A percentile compares a stretch with the other conserved stretches of the same genome.
Conservation (phyloP, 495 filamentous ascomycete species). For the Monascus purpureus region DNA sequence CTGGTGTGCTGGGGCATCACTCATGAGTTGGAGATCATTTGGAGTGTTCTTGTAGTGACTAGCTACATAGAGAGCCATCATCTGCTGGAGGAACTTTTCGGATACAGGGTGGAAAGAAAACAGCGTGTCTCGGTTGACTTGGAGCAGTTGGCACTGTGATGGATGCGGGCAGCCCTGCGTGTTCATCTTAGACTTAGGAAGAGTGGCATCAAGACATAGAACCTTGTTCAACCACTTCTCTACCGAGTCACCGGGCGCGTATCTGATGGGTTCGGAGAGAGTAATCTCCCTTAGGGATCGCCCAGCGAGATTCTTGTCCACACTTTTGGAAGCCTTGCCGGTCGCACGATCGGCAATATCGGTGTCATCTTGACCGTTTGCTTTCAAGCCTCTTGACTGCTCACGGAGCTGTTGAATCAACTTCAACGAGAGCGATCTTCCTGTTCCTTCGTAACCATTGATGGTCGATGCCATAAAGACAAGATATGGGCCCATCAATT, state of each 20-base stretch:
- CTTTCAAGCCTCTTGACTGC: slow-evolving; percentile 53
- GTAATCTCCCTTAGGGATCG: slow-evolving; percentile 88
- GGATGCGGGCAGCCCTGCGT: slow-evolving; percentile 80
- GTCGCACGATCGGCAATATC: slow-evolving; percentile 61
- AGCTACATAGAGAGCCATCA: slow-evolving; percentile 97
- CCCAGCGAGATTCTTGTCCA: slow-evolving; percentile 47
- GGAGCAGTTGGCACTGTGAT: slow-evolving; percentile 74
- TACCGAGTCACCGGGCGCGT: slow-evolving; percentile 77
- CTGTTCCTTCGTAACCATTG: slow-evolving; percentile 97
- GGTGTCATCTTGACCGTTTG: slow-evolving; percentile 36
- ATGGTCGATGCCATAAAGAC: slow-evolving; percentile 99
- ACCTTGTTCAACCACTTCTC: slow-evolving; percentile 95
- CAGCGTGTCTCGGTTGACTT: slow-evolving; percentile 91
- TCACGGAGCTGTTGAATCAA: slow-evolving; percentile 95
- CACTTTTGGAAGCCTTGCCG: slow-evolving; percentile 50
- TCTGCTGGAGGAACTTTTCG: slow-evolving; percentile 93
- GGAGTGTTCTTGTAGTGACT: slow-evolving; percentile 98
- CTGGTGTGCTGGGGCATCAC: slow-evolving; percentile 92
- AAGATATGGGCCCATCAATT: slow-evolving; percentile 94
- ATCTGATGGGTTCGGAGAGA: slow-evolving; percentile 85
- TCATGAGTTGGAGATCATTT: slow-evolving; percentile 95
- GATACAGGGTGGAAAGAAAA: slow-evolving; percentile 97
- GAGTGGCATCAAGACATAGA: slow-evolving; percentile 81
- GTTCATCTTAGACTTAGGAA: slow-evolving; percentile 61
- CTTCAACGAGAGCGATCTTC: slow-evolving; percentile 87